Conservation (phyloP, 768 basidiomycete species). For the Podaxis sp. region DNA sequence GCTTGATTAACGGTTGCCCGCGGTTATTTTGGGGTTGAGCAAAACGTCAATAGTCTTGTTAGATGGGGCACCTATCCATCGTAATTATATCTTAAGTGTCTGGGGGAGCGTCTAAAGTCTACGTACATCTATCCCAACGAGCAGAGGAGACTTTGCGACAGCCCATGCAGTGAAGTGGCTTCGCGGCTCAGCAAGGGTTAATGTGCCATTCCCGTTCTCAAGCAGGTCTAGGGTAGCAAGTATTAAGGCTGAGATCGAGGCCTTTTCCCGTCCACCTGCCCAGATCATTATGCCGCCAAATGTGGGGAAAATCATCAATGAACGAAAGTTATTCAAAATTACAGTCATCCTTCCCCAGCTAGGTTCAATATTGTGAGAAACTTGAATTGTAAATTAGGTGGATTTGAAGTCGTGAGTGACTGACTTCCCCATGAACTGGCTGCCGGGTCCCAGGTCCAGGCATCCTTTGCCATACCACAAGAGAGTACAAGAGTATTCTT, state of each 20-base stretch:
- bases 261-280: slow-evolving; percentile 22
- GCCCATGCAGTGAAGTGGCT: slow-evolving; percentile 60
- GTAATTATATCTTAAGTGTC: background rate
- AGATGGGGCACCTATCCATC: slow-evolving; percentile 18
- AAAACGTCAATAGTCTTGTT: slow-evolving; percentile 40
- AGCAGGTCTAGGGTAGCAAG: slow-evolving; percentile 18
- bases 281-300: slow-evolving; percentile 52
- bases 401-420: slow-evolving; percentile 1
- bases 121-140: slow-evolving; percentile 47
- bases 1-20: slow-evolving; percentile 46
- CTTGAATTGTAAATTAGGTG: slow-evolving; percentile 4
- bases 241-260: background rate
- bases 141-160: slow-evolving; percentile 49
- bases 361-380: slow-evolving; percentile 22
- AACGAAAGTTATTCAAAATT: slow-evolving; percentile 26
- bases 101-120: background rate
- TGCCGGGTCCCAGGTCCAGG: slow-evolving; percentile 23
- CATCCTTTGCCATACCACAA: slow-evolving; percentile 28
- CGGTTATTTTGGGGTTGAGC: slow-evolving; percentile 49
- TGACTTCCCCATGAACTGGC: slow-evolving; percentile 25
- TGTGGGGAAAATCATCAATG: slow-evolving; percentile 30
- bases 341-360: slow-evolving; percentile 22
- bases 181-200: slow-evolving; percentile 47
- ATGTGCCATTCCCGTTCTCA: slow-evolving; percentile 47
- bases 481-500: slow-evolving; percentile 23